These are phyloP conservation scores for Aspergillus unguis DNA, from an alignment of 2,329 filamentous ascomycete genomes.

Conservation along the genomic window DNA sequence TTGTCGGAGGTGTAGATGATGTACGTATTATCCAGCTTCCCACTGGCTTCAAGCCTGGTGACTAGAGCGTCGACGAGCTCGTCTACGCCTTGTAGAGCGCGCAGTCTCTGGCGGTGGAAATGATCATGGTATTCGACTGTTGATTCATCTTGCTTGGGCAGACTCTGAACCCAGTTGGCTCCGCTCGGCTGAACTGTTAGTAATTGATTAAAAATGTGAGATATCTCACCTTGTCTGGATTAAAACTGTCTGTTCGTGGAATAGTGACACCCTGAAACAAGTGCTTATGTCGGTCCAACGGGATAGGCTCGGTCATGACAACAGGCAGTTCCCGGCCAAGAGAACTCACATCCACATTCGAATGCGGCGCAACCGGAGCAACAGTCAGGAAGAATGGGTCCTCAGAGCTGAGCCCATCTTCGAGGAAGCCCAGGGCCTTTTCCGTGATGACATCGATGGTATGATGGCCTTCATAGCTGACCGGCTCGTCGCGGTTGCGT, in stretches of 20 bases:
- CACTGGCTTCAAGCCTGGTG: conserved; percentile 37
- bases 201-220: neutral
- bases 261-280: conserved; percentile 58
- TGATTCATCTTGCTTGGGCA: conserved; percentile 44
- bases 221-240: neutral
- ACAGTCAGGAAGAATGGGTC: conserved; percentile 66
- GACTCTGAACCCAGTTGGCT: conserved; percentile 44
- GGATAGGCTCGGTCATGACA: conserved; percentile 14
- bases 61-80: conserved; percentile 50
- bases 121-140: conserved; percentile 51
- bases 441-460: conserved; percentile 56
- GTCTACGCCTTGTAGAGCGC: conserved; percentile 52
- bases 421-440: conserved; percentile 59
- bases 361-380: conserved; percentile 66
- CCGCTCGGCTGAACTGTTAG: conserved; percentile 24
- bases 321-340: neutral
- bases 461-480: conserved; percentile 54
- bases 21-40: conserved; percentile 51
- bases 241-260: conserved; percentile 49
- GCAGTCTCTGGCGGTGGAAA: conserved; percentile 49
- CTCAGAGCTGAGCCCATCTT: conserved; percentile 54
- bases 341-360: conserved; percentile 44
- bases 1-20: conserved; percentile 60
- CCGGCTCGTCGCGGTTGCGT: conserved; percentile 54
- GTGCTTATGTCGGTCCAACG: conserved; percentile 50